Conservation (phyloP, 495 filamentous ascomycete species). For the Daldinia concentrica region DNA sequence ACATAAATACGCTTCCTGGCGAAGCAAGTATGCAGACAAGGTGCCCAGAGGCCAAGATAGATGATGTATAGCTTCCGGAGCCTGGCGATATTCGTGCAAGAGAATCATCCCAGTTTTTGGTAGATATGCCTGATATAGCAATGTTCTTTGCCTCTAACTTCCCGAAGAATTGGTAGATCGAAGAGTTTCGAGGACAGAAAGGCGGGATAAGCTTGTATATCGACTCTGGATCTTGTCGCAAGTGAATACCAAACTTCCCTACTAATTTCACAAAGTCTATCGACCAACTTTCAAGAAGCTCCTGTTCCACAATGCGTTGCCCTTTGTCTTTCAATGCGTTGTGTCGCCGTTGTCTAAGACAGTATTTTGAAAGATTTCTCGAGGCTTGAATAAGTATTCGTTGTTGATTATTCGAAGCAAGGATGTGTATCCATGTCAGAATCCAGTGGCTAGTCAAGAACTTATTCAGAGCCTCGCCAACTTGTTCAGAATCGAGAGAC, state of each 20-base stretch:
- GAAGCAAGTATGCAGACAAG: background rate
- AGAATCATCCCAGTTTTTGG: slow-evolving; percentile 24
- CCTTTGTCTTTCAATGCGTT: background rate
- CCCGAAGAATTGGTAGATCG: slow-evolving; percentile 12
- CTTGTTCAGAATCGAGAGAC: background rate
- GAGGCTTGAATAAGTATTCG: slow-evolving; percentile 10
- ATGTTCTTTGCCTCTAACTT: slow-evolving; percentile 10
- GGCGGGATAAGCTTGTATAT: slow-evolving; percentile 53
- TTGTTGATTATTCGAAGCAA: slow-evolving; percentile 17
- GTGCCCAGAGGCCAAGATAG: background rate
- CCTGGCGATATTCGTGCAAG: slow-evolving; percentile 15
- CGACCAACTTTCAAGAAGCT: slow-evolving; percentile 51
- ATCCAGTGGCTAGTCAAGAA: slow-evolving; percentile 23
- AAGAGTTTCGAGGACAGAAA: slow-evolving; percentile 47
- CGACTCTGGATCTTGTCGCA: slow-evolving; percentile 43
- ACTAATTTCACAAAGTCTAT: slow-evolving; percentile 53
- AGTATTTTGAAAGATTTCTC: slow-evolving; percentile 16
- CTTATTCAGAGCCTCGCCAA: background rate
- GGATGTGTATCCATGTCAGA: slow-evolving; percentile 26
- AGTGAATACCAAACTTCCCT: slow-evolving; percentile 49
- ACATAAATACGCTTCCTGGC: background rate
- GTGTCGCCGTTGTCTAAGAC: background rate
- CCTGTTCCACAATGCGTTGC: slow-evolving; percentile 22
- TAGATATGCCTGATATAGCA: background rate
- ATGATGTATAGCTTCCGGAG: background rate